Conservation (phyloP, 805 yeast species). For the Wickerhamiella azyma region DNA sequence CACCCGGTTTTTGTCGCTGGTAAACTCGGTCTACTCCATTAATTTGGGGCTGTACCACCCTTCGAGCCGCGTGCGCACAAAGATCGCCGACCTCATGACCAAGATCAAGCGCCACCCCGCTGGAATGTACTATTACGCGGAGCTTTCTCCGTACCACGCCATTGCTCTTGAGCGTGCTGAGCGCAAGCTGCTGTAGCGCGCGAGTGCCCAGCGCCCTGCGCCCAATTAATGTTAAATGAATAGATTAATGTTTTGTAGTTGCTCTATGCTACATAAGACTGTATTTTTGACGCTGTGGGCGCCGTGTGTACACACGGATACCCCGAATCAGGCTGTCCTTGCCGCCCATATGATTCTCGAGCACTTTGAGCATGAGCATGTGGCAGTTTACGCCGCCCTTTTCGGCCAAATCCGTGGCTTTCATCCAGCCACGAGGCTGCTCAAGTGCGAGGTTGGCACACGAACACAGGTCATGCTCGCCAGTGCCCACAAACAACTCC, state of each 20-base stretch:
- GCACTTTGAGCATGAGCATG: conserved; percentile 44
- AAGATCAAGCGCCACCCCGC: conserved; percentile 22
- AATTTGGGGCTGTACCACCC: conserved; percentile 24
- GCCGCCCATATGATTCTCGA: conserved; percentile 85
- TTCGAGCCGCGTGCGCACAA: conserved; percentile 17
- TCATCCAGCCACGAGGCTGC: conserved; percentile 67
- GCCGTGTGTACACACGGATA: conserved; percentile 9
- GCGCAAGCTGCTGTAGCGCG: conserved; percentile 2
- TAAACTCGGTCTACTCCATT: conserved; percentile 20
- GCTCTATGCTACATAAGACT: not conserved
- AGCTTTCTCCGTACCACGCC: conserved; percentile 12
- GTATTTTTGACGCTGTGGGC: not conserved
- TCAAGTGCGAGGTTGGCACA: conserved; percentile 45
- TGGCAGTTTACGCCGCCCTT: conserved; percentile 48
- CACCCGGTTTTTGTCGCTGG: conserved; percentile 19
- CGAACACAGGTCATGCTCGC: conserved; percentile 60
- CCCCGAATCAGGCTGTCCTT: conserved; percentile 86
- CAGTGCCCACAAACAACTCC: conserved; percentile 56
- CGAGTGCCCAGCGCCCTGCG: too few relatives aligned
- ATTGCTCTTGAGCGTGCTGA: conserved; percentile 9
- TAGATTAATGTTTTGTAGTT: too few relatives aligned
- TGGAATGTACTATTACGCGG: conserved; percentile 19
- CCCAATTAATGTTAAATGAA: too few relatives aligned
- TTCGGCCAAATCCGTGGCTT: conserved; percentile 39
- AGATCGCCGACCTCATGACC: conserved; percentile 17